A percentile compares a stretch with the other conserved stretches of the same genome.
Conservation (phyloP, 2,329 filamentous ascomycete species). For the Calonectria pteridis region DNA sequence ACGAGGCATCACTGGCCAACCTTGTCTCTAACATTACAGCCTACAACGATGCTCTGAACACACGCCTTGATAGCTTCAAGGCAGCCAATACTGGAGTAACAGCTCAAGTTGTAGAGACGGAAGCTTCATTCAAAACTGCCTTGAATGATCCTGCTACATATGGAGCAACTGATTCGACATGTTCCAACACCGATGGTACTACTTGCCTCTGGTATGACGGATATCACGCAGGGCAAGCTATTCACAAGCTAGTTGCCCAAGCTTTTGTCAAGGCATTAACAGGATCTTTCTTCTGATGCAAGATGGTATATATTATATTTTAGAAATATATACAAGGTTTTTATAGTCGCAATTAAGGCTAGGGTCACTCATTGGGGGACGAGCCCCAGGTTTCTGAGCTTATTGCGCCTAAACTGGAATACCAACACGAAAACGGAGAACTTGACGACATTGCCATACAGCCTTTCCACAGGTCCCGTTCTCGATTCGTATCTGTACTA, state of each 20-base stretch:
- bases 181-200: slow-evolving; percentile 23
- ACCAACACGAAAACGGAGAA: no score
- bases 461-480: no score
- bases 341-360: no score
- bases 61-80: slow-evolving; percentile 20
- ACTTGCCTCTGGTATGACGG: slow-evolving; percentile 36
- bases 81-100: slow-evolving; percentile 22
- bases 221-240: slow-evolving; percentile 35
- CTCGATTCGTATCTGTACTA: no score
- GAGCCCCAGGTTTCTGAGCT: no score
- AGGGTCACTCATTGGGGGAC: no score
- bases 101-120: slow-evolving; percentile 29
- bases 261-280: slow-evolving; percentile 19
- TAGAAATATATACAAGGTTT: background rate
- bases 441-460: no score
- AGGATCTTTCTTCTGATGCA: slow-evolving; percentile 1
- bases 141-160: slow-evolving; percentile 23
- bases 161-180: slow-evolving; percentile 33
- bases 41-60: slow-evolving; percentile 29
- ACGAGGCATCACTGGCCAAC: slow-evolving; percentile 15
- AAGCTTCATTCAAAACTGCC: slow-evolving; percentile 29
- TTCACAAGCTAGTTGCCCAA: slow-evolving; percentile 34
- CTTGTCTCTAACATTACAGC: slow-evolving; percentile 28
- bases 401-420: no score
- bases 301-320: background rate